A percentile compares a stretch with the other conserved stretches of the same genome.
phyloP scores from a whole-genome alignment of 306 rosid species.

The Oemleria cerasiformis region DNA sequence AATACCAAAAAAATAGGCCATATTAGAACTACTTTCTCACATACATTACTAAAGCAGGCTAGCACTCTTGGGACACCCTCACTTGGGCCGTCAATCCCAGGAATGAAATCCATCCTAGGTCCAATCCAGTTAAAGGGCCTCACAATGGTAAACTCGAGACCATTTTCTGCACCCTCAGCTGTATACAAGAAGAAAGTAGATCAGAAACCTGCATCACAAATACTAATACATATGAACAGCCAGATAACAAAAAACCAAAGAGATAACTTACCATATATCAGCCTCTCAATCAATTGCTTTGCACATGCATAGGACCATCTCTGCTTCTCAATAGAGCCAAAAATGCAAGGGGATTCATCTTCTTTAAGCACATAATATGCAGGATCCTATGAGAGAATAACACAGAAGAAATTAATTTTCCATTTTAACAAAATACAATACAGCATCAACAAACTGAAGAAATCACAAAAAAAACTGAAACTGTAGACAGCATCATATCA shows the following conservation, averaged over 20 bases:
- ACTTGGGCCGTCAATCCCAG: constrained; percentile 94
- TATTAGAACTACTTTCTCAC: constrained; percentile 10
- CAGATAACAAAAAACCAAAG: not conserved
- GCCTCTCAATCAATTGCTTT: constrained; percentile 92
- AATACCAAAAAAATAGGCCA: constrained; percentile 2
- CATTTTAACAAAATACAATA: not conserved
- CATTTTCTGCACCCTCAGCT: constrained; percentile 98
- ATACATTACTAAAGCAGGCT: constrained; percentile 91
- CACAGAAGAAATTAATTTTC: constrained; percentile 13
- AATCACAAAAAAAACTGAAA: not conserved
- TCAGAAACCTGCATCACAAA: constrained; percentile 16
- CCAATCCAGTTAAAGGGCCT: constrained; percentile 97
- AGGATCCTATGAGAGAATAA: constrained; percentile 56
- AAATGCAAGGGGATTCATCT: constrained; percentile 83
- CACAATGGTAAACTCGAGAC: constrained; percentile 81
- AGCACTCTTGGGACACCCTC: constrained; percentile 98
- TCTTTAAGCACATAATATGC: constrained; percentile 76
- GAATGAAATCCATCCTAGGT: constrained; percentile 95
- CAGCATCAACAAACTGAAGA: not conserved
- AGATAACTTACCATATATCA: constrained; percentile 61
- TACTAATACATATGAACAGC: not conserved
- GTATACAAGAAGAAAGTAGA: constrained; percentile 9
- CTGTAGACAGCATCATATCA: not conserved
- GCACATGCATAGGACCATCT: constrained; percentile 98
- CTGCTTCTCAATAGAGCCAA: constrained; percentile 90